Evolutionary conservation across 2,329 filamentous ascomycete species (phyloP).

Genomic region (Beauveria australis): DNA sequence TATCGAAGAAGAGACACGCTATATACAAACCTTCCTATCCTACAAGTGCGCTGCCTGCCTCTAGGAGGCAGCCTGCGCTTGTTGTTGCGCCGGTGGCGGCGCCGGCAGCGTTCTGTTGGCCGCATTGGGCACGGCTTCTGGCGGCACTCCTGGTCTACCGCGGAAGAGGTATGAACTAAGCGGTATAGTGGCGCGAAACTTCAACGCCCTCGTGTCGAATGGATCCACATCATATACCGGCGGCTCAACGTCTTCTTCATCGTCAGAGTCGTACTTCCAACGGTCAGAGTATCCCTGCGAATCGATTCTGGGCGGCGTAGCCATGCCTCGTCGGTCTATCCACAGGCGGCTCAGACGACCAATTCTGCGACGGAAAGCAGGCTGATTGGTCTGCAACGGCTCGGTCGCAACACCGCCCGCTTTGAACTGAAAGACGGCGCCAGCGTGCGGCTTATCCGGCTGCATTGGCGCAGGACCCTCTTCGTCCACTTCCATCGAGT

Average conservation of each 20-base stretch:
- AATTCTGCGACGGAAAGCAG: constrained; percentile 73
- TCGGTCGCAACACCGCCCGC: constrained; percentile 31
- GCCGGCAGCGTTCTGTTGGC: constrained; percentile 12
- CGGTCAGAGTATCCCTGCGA: constrained; percentile 48
- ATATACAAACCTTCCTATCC: constrained; percentile 11
- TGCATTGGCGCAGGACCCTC: constrained; percentile 35
- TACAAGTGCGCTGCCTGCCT: constrained; percentile 8
- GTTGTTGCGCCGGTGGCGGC: constrained; percentile 14
- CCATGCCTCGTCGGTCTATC: constrained; percentile 73
- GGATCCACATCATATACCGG: constrained; percentile 70
- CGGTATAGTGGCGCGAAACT: constrained; percentile 52
- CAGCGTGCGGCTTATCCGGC: constrained; percentile 23
- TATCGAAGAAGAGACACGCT: constrained; percentile 2
- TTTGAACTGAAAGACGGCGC: constrained; percentile 38
- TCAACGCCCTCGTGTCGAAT: constrained; percentile 50
- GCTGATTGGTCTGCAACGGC: constrained; percentile 35
- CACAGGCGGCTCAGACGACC: constrained; percentile 78
- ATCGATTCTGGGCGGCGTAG: constrained; percentile 38
- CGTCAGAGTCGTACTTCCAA: constrained; percentile 84
- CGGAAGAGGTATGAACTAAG: constrained; percentile 35
- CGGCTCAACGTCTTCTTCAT: constrained; percentile 67
- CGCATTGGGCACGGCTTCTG: constrained; percentile 16
- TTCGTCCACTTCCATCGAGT: constrained; percentile 50
- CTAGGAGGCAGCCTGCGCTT: constrained; percentile 16
- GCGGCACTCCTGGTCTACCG: constrained; percentile 27